Conservation (phyloP, 371 early-diverging fungal genomes). For the Lichtheimia ramosa region DNA sequence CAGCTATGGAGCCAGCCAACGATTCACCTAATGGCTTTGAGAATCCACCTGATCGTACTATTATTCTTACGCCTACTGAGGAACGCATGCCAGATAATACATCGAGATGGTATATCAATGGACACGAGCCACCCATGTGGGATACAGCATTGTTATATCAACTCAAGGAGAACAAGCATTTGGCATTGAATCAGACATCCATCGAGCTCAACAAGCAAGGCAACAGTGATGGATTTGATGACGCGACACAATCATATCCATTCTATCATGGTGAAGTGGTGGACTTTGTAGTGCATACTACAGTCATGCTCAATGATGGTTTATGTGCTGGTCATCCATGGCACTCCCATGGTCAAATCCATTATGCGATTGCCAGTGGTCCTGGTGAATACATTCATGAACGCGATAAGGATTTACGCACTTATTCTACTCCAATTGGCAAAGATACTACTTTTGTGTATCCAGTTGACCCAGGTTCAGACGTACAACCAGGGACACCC, state of each 20-base stretch:
- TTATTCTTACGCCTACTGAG: slow-evolving; percentile 15
- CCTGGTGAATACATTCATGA: slow-evolving; percentile 28
- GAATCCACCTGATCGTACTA: slow-evolving; percentile 15
- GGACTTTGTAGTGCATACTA: slow-evolving; percentile 39
- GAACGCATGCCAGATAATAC: slow-evolving; percentile 3
- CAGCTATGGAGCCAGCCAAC: slow-evolving; percentile 3
- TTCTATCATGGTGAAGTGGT: slow-evolving; percentile 22
- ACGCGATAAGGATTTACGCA: slow-evolving; percentile 20
- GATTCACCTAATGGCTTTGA: slow-evolving; percentile 4
- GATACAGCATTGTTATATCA: slow-evolving; percentile 8
- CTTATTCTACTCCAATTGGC: slow-evolving; percentile 22
- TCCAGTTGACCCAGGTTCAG: slow-evolving; percentile 3
- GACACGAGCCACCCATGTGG: slow-evolving; percentile 9
- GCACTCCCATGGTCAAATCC: slow-evolving; percentile 44
- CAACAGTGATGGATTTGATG: slow-evolving; percentile 16
- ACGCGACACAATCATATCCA: slow-evolving; percentile 21
- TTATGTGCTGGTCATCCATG: slow-evolving; percentile 38
- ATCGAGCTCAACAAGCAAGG: slow-evolving; percentile 9
- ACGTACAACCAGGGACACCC: slow-evolving; percentile 1
- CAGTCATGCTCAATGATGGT: slow-evolving; percentile 1
- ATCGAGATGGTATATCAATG: slow-evolving; percentile 20
- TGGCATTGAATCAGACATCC: slow-evolving; percentile 15
- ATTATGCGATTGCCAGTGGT: slow-evolving; percentile 37
- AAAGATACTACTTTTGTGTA: slow-evolving; percentile 37
- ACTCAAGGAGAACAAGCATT: slow-evolving; percentile 5